Evolutionary conservation across 805 yeast genomes (phyloP).

Genomic region (Pichia exigua): DNA sequence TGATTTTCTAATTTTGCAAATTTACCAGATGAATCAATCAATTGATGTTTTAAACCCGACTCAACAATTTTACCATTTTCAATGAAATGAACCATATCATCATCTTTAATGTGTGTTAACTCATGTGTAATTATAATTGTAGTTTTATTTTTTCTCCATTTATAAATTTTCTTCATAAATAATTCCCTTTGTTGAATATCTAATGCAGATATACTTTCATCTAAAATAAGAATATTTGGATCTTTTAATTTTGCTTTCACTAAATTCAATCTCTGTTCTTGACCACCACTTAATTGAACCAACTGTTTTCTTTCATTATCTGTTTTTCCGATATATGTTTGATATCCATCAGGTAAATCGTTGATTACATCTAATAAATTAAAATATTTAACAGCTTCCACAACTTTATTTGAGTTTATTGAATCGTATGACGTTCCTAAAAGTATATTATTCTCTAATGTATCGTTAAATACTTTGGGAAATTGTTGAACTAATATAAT

Average conservation of each 20-base stretch:
- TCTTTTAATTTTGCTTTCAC: constrained; percentile 77
- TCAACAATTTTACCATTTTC: constrained; percentile 50
- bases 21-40: constrained; percentile 19
- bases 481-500: constrained; percentile 71
- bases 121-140: constrained; percentile 84
- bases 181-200: constrained; percentile 43
- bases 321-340: constrained; percentile 36
- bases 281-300: constrained; percentile 77
- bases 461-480: constrained; percentile 55
- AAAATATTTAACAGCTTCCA: constrained; percentile 46
- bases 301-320: not conserved
- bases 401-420: constrained; percentile 22
- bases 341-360: constrained; percentile 45
- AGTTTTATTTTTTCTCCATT: constrained; percentile 60
- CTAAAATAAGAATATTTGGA: constrained; percentile 70
- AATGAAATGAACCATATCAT: constrained; percentile 52
- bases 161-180: constrained; percentile 43
- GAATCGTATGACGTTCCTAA: constrained; percentile 12
- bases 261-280: constrained; percentile 71
- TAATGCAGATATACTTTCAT: constrained; percentile 81
- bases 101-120: constrained; percentile 40
- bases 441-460: constrained; percentile 56
- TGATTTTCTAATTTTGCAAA: constrained; percentile 12
- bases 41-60: constrained; percentile 31
- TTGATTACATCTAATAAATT: constrained; percentile 41